Evolutionary conservation across 108 stramenopile species (phyloP).

Genomic region (Nitzschia putrida): DNA sequence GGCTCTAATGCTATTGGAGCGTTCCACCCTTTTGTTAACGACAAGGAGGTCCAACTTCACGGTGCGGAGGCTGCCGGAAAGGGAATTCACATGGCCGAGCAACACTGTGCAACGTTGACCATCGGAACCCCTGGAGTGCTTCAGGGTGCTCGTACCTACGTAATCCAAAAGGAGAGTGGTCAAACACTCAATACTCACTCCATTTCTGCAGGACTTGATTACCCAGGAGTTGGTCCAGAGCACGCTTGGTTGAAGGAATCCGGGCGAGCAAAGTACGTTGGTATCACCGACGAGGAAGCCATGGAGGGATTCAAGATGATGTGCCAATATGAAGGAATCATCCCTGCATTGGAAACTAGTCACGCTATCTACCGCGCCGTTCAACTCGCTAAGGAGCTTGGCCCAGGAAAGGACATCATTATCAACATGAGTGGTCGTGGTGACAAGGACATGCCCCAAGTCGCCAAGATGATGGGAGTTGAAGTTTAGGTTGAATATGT

Average conservation of each 20-base stretch:
- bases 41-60: constrained; percentile 81
- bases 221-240: constrained; percentile 97
- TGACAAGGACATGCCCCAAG: constrained; percentile 97
- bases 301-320: constrained; percentile 90
- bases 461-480: constrained; percentile 92
- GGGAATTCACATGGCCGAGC: constrained; percentile 74
- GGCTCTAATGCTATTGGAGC: constrained; percentile 97
- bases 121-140: constrained; percentile 92
- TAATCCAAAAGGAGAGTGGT: constrained; percentile 88
- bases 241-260: constrained; percentile 91
- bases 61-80: constrained; percentile 96
- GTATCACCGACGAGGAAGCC: constrained; percentile 91
- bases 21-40: constrained; percentile 89
- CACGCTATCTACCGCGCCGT: constrained; percentile 93
- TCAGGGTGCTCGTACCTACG: constrained; percentile 92
- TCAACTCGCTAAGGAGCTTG: constrained; percentile 86
- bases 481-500: constrained; percentile 51
- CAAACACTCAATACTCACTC: constrained; percentile 93
- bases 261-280: constrained; percentile 87
- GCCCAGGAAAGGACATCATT: constrained; percentile 86
- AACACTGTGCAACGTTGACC: constrained; percentile 91
- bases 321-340: constrained; percentile 93
- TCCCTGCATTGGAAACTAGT: constrained; percentile 93
- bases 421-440: constrained; percentile 96
- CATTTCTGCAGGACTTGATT: constrained; percentile 94